phyloP scores from a whole-genome alignment of 2,329 filamentous ascomycete genomes.

The Ophiostoma novo-ulmi region DNA sequence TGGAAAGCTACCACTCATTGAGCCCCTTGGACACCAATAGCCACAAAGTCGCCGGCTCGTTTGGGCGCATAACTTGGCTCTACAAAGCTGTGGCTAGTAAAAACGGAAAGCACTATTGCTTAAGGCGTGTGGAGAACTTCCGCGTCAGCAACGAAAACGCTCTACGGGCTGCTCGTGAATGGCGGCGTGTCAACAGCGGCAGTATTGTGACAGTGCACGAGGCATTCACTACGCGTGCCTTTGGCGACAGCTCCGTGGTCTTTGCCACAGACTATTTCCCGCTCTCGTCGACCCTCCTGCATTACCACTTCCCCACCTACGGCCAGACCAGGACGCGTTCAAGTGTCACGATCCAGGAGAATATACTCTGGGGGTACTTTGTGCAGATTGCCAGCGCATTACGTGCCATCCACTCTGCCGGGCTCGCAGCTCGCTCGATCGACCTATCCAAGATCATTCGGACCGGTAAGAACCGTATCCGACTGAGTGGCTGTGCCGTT shows the following conservation, averaged over 20 bases:
- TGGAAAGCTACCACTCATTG: constrained; percentile 78
- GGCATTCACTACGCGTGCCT: constrained; percentile 87
- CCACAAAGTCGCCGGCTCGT: constrained; percentile 44
- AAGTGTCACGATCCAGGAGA: constrained; percentile 57
- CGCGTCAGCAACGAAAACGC: constrained; percentile 84
- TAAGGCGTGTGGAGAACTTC: constrained; percentile 84
- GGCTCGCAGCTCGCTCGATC: constrained; percentile 79
- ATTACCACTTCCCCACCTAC: constrained; percentile 64
- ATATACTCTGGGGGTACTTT: constrained; percentile 83
- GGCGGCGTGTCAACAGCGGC: constrained; percentile 78
- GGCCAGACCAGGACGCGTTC: constrained; percentile 34
- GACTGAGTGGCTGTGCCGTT: constrained; percentile 81
- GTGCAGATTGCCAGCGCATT: constrained; percentile 86
- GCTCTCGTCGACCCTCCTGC: constrained; percentile 79
- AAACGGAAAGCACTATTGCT: constrained; percentile 80
- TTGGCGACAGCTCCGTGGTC: constrained; percentile 90
- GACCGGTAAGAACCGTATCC: constrained; percentile 83
- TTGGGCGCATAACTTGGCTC: constrained; percentile 87
- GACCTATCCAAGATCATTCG: constrained; percentile 84
- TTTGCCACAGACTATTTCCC: constrained; percentile 94
- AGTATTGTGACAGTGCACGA: constrained; percentile 83
- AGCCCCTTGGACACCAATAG: constrained; percentile 79
- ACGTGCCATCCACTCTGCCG: constrained; percentile 74
- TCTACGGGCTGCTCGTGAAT: constrained; percentile 78
- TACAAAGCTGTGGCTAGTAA: constrained; percentile 91